Conservation (phyloP, 2,329 filamentous ascomycete species). For the Xylariales sp. region DNA sequence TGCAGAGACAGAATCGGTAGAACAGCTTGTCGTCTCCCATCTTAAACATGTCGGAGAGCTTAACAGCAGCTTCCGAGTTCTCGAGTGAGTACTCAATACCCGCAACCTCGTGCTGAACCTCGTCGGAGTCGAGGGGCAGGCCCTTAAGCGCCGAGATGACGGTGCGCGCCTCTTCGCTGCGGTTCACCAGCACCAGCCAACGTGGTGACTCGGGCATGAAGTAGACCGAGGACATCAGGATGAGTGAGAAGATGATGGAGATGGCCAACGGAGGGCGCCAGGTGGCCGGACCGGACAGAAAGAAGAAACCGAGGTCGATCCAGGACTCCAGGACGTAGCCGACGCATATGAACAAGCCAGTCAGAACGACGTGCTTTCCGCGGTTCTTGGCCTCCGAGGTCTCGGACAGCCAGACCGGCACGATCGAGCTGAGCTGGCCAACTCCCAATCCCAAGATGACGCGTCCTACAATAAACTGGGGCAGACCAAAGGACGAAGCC, state of each 20-base stretch:
- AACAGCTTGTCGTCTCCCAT: slow-evolving; percentile 45
- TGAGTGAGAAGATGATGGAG: slow-evolving; percentile 21
- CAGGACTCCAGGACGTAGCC: slow-evolving; percentile 36
- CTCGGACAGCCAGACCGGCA: slow-evolving; percentile 36
- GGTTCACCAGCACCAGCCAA: slow-evolving; percentile 28
- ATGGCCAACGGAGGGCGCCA: slow-evolving; percentile 31
- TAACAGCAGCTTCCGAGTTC: slow-evolving; percentile 28
- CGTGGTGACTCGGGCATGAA: slow-evolving; percentile 30
- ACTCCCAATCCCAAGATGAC: slow-evolving; percentile 34
- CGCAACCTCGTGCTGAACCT: slow-evolving; percentile 33
- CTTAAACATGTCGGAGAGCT: slow-evolving; percentile 38
- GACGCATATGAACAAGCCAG: slow-evolving; percentile 29
- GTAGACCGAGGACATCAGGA: slow-evolving; percentile 24
- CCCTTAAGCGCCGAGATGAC: slow-evolving; percentile 24
- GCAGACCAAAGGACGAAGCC: slow-evolving; percentile 29
- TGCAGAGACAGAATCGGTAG: slow-evolving; percentile 46
- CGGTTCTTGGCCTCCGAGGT: slow-evolving; percentile 34
- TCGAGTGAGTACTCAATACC: slow-evolving; percentile 46
- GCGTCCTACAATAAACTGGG: slow-evolving; percentile 37
- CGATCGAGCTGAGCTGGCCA: slow-evolving; percentile 32
- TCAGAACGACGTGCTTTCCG: slow-evolving; percentile 34
- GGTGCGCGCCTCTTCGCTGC: slow-evolving; percentile 21
- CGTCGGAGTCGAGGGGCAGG: slow-evolving; percentile 14
- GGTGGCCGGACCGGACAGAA: slow-evolving; percentile 18
- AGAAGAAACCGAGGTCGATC: slow-evolving; percentile 41